Evolutionary conservation across 129 eudicot genomes (phyloP).

Genomic region (Lonicera japonica): DNA sequence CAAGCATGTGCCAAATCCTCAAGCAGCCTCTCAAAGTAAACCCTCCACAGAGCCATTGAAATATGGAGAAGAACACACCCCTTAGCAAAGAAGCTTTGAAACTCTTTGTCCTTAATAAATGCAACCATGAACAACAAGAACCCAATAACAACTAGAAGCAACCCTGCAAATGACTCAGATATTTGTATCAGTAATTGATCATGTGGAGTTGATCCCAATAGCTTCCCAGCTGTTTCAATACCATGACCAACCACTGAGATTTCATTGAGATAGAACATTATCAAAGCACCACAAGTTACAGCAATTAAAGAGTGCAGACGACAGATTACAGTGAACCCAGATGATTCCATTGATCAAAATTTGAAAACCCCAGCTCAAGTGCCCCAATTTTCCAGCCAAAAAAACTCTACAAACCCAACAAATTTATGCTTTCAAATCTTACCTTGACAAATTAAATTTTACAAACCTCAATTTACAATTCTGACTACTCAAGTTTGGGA

Average conservation of each 20-base stretch:
- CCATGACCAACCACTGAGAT: slow-evolving; percentile 68
- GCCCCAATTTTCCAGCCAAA: not conserved
- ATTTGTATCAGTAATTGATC: slow-evolving; percentile 55
- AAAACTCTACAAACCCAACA: not conserved
- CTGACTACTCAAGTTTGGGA: no score
- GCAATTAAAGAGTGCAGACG: slow-evolving; percentile 50
- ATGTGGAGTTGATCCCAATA: slow-evolving; percentile 72
- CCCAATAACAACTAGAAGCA: slow-evolving; percentile 61
- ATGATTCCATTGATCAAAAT: slow-evolving; percentile 36
- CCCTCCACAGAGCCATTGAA: slow-evolving; percentile 65
- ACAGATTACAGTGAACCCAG: slow-evolving; percentile 60
- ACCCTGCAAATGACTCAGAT: slow-evolving; percentile 62
- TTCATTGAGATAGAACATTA: slow-evolving; percentile 66
- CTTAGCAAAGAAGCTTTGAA: slow-evolving; percentile 73
- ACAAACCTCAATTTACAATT: no score
- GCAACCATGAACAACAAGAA: slow-evolving; percentile 68
- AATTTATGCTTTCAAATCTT: not conserved
- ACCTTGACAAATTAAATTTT: no score
- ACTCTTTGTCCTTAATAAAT: slow-evolving; percentile 60
- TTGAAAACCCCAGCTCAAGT: not conserved
- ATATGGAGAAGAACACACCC: slow-evolving; percentile 69
- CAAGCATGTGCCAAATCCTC: slow-evolving; percentile 66
- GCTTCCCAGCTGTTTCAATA: slow-evolving; percentile 49
- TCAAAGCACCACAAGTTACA: slow-evolving; percentile 48
- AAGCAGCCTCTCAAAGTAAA: slow-evolving; percentile 51